Base-by-base conservation (phyloP, 805 yeast species). In the Saccharomyces kudriavzevii region DNA sequence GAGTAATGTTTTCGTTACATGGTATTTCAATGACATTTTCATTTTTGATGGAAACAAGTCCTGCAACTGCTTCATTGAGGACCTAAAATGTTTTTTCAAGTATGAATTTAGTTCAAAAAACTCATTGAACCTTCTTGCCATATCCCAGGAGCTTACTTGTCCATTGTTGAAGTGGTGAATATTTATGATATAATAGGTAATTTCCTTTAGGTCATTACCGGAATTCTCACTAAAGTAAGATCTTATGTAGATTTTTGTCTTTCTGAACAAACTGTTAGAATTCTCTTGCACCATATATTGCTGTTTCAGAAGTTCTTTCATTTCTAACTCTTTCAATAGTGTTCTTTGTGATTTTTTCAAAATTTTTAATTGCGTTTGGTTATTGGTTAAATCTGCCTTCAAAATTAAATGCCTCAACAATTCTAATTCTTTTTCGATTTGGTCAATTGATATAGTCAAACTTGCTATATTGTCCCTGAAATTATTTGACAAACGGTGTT, bases 101-200 rank as follows among this genome's bases (percentile, higher is more conserved):
- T 86, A 82, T 56, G 80, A 81, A 63, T 91, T 83, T 31, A 91
- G 72, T 56, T 78, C 80, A 68, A 77, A 83, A 67, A 91, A 91
- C 64, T 92, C 97, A 60, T 87, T 87, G 64, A 83, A 91, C 54
- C 98, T 74, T 59, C 97, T 73, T 0, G 96, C 92, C n/a, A 90
- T 87, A 51, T 88, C 82, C 97, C 97, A 92, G 0, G 89, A 86
- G 0, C 91, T 89, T 2, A 80, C 73, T 4, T 77, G 75, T 2
- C 73, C 76, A 2, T 79, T 80, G 5, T 70, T 70, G 9, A 62
- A 71, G 65, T 83, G 84, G 51, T 82, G 84, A 3, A 92, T 88
- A 60, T 85, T 89, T 29, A 92, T 84, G 28, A 89, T 77, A 68
- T 91, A 91, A 49, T 87, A 72, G 4, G 82, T 81, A 56, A 79